Percentiles rank a stretch among this genome's conserved stretches.
Evolutionary conservation across 1,284 basidiomycete genomes (phyloP).

Genomic region (Apiotrichum porosum): DNA sequence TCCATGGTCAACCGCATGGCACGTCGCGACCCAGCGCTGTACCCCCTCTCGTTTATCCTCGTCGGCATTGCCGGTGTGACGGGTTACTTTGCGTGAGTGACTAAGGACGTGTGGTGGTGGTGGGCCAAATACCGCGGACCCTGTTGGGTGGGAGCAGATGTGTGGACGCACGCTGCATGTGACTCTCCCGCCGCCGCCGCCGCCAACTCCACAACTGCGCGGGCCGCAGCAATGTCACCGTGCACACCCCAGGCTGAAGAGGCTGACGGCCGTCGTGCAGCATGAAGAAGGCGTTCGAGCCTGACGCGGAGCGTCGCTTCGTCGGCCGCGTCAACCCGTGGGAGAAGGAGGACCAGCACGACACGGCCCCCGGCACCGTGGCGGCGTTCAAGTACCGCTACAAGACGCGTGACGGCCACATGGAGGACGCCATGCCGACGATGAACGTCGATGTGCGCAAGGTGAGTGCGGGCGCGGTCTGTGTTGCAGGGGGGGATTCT

Average conservation of each 20-base stretch:
- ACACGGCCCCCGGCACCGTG: conserved; percentile 31
- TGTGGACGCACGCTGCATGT: not conserved
- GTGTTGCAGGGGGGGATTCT: not conserved
- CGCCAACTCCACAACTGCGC: not conserved
- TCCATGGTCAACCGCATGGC: conserved; percentile 46
- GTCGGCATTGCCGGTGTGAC: conserved; percentile 39
- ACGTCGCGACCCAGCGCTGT: conserved; percentile 47
- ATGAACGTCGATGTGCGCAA: conserved; percentile 34
- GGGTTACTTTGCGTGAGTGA: conserved; percentile 41
- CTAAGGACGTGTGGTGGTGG: too few species aligned
- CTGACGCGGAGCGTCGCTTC: conserved; percentile 32
- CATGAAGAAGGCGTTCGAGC: conserved; percentile 37
- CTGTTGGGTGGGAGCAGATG: too few species aligned
- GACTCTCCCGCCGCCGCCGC: not conserved
- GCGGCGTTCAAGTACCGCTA: conserved; percentile 50
- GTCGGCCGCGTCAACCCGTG: conserved; percentile 40
- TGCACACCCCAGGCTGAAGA: too few species aligned
- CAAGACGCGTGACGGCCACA: conserved; percentile 44
- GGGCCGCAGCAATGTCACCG: not conserved
- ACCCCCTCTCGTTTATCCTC: conserved; percentile 45
- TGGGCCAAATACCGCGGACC: too few species aligned
- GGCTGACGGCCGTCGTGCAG: conserved; percentile 9
- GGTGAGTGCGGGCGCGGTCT: too few species aligned
- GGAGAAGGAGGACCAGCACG: conserved; percentile 40
- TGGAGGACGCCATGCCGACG: conserved; percentile 43